A percentile compares a stretch with the other conserved stretches of the same genome.
Evolutionary conservation across 2,329 filamentous ascomycete species (phyloP).

Genomic region (Aspergillus versicolor): DNA sequence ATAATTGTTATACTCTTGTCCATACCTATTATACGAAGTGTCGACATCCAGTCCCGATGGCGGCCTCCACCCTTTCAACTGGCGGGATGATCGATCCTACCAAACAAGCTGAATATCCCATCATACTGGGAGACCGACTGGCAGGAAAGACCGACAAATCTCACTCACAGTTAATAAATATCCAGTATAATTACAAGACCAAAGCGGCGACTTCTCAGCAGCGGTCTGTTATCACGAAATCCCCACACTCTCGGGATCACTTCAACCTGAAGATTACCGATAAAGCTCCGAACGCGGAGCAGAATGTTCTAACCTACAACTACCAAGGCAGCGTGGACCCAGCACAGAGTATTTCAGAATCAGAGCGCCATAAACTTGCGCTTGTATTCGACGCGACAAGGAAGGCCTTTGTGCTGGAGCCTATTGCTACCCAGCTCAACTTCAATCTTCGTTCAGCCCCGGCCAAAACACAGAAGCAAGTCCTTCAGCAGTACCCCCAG

Average conservation of each 20-base stretch:
- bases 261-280: constrained; percentile 45
- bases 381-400: constrained; percentile 74
- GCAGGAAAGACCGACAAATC: constrained; percentile 27
- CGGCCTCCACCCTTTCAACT: constrained; percentile 31
- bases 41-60: constrained; percentile 24
- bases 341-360: constrained; percentile 25
- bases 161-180: constrained; percentile 34
- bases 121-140: constrained; percentile 45
- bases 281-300: constrained; percentile 40
- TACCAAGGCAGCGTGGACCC: constrained; percentile 44
- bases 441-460: constrained; percentile 79
- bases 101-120: constrained; percentile 47
- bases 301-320: constrained; percentile 38
- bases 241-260: constrained; percentile 33
- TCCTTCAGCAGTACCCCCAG: constrained; percentile 68
- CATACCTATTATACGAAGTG: not conserved
- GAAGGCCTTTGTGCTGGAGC: constrained; percentile 78
- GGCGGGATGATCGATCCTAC: constrained; percentile 43
- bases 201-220: constrained; percentile 41
- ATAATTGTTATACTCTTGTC: constrained; percentile 1
- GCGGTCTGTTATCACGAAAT: constrained; percentile 37
- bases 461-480: constrained; percentile 62
- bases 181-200: constrained; percentile 49
- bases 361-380: constrained; percentile 39
- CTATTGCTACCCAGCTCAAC: constrained; percentile 75